Conservation (phyloP, 345 rosid genomes). For the Turnera subulata region DNA sequence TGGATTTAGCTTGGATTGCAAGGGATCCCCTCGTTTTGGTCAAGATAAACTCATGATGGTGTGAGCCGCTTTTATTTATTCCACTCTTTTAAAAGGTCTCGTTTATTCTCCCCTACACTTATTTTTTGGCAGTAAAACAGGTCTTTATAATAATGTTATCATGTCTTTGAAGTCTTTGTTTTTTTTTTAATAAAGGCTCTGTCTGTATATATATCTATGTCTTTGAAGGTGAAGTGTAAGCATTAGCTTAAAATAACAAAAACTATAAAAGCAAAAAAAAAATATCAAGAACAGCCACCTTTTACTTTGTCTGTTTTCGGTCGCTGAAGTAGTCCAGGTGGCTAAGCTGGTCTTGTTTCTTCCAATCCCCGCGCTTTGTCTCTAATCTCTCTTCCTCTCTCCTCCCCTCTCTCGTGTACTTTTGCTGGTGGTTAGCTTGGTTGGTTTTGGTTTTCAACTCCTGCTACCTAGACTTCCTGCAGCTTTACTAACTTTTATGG, state of each 20-base stretch:
- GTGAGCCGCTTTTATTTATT: conserved; percentile 6
- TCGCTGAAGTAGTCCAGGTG: conserved; percentile 33
- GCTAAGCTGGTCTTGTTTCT: conserved; percentile 24
- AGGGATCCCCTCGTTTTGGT: conserved; percentile 31
- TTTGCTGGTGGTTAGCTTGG: conserved; percentile 21
- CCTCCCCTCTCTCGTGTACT: too few relatives aligned
- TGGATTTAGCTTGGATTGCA: conserved; percentile 36
- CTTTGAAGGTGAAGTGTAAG: too few relatives aligned
- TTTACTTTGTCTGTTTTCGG: conserved; percentile 61
- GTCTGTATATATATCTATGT: too few relatives aligned
- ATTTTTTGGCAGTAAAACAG: too few relatives aligned
- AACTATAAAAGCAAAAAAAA: not conserved
- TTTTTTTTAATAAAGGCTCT: too few relatives aligned
- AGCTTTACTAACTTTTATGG: conserved; percentile 19
- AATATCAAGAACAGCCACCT: conserved; percentile 48
- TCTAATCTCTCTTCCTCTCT: conserved; percentile 25
- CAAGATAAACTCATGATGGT: conserved; percentile 7
- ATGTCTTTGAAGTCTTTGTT: too few relatives aligned
- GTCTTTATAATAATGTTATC: too few relatives aligned
- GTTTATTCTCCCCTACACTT: too few relatives aligned
- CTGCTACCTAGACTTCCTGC: conserved; percentile 28
- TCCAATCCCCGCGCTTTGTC: conserved; percentile 18
- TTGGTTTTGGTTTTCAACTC: conserved; percentile 23
- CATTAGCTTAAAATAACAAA: too few relatives aligned
- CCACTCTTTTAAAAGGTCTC: not conserved